Evolutionary conservation across 768 basidiomycete species (phyloP).

Genomic region (Galerina sulciceps): DNA sequence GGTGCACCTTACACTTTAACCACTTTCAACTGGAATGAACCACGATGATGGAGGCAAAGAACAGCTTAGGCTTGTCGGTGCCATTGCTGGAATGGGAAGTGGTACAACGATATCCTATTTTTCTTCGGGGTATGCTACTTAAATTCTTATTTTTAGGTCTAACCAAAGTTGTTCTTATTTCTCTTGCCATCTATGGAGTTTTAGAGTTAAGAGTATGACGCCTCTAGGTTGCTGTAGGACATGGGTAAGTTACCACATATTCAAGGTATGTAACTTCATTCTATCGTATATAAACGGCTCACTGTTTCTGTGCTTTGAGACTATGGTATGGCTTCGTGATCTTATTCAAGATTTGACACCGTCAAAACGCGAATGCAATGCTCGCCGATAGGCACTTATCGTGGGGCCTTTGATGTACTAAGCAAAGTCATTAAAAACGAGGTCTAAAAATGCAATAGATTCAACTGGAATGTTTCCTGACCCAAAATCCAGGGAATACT

Average conservation of each 20-base stretch:
- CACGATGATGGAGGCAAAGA: conserved; percentile 32
- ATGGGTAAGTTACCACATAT: conserved; percentile 49
- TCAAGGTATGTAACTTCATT: conserved; percentile 6
- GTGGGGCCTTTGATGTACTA: conserved; percentile 63
- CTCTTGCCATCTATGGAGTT: neutral
- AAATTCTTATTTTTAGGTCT: conserved; percentile 38
- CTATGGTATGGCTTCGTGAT: neutral
- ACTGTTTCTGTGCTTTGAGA: too few species aligned
- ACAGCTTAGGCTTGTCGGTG: conserved; percentile 56
- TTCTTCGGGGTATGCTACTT: neutral
- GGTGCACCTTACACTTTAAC: neutral
- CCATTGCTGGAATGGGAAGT: conserved; percentile 63
- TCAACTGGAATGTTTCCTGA: conserved; percentile 7
- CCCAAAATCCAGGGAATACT: conserved; percentile 49
- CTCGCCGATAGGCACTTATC: conserved; percentile 65
- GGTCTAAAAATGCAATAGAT: conserved; percentile 36
- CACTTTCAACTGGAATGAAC: conserved; percentile 29
- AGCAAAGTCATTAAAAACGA: conserved; percentile 62
- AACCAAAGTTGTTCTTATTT: conserved; percentile 46
- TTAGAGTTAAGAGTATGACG: conserved; percentile 9
- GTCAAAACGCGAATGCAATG: conserved; percentile 78
- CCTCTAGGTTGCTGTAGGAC: conserved; percentile 67
- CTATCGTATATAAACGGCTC: neutral
- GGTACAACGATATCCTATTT: conserved; percentile 42
- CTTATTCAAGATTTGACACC: conserved; percentile 60